Conservation (phyloP, 2,329 filamentous ascomycete species). For the Nannizziopsis arthrosporioides region DNA sequence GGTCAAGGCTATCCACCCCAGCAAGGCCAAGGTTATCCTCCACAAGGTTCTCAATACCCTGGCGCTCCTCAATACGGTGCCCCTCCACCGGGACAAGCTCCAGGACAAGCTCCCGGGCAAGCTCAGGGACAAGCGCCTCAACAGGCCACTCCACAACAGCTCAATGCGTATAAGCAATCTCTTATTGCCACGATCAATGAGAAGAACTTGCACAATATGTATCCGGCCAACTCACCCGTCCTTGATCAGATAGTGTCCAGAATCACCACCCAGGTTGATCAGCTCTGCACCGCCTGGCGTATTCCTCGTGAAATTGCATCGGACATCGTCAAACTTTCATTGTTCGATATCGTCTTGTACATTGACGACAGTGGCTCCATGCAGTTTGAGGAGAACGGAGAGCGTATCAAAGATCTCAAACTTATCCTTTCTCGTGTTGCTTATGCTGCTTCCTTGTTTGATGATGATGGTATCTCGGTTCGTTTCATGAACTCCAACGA, state of each 20-base stretch:
- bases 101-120: slow-evolving; percentile 24
- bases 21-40: slow-evolving; percentile 26
- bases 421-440: slow-evolving; percentile 53
- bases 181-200: slow-evolving; percentile 48
- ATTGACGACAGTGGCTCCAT: slow-evolving; percentile 61
- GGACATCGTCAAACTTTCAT: slow-evolving; percentile 50
- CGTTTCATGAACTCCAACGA: slow-evolving; percentile 57
- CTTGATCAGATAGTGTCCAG: slow-evolving; percentile 42
- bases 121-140: slow-evolving; percentile 25
- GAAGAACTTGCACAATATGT: slow-evolving; percentile 48
- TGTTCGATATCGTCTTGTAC: slow-evolving; percentile 53
- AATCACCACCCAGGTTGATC: slow-evolving; percentile 42
- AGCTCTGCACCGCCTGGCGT: slow-evolving; percentile 46
- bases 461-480: slow-evolving; percentile 54
- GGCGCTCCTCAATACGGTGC: slow-evolving; percentile 21
- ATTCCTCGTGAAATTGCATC: slow-evolving; percentile 50
- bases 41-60: slow-evolving; percentile 22
- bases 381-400: slow-evolving; percentile 55
- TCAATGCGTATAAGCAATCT: slow-evolving; percentile 46
- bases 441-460: slow-evolving; percentile 56
- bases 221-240: slow-evolving; percentile 43
- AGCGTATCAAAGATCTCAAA: slow-evolving; percentile 55
- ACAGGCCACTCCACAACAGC: slow-evolving; percentile 39
- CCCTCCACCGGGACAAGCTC: slow-evolving; percentile 18
- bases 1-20: slow-evolving; percentile 18